Conservation (phyloP, 108 stramenopile genomes). For the Schizochytrium sp. region DNA sequence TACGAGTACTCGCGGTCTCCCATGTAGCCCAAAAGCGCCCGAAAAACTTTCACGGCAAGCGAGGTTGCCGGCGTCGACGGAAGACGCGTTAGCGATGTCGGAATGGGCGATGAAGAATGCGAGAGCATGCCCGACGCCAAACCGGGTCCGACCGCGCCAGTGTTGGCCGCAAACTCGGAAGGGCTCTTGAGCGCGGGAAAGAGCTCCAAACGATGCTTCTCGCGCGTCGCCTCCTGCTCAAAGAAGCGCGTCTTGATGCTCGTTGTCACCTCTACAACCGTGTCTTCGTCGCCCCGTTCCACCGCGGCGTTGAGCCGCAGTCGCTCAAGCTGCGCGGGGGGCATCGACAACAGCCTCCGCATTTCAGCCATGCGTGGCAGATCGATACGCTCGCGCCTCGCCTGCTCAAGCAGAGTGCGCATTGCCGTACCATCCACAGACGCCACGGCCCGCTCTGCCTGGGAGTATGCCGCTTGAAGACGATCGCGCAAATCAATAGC, state of each 20-base stretch:
- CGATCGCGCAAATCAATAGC: neutral
- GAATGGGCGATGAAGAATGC: neutral
- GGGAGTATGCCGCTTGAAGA: neutral
- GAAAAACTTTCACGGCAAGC: slow-evolving; percentile 16
- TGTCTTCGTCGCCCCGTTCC: slow-evolving; percentile 2
- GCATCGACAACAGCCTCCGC: neutral
- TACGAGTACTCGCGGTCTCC: slow-evolving; percentile 3
- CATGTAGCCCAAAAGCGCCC: slow-evolving; percentile 11
- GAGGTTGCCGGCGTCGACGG: neutral
- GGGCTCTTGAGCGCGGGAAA: slow-evolving; percentile 21
- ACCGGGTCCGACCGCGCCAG: neutral
- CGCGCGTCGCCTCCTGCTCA: neutral
- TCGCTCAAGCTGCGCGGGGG: neutral
- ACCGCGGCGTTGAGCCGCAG: slow-evolving; percentile 1
- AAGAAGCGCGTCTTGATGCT: slow-evolving; percentile 10
- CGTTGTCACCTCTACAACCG: neutral
- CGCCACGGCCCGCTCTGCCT: neutral
- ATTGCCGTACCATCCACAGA: neutral
- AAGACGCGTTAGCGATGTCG: neutral
- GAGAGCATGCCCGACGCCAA: neutral
- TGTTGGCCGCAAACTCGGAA: neutral
- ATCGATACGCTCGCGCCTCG: neutral
- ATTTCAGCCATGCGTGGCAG: neutral
- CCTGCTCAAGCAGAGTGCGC: neutral
- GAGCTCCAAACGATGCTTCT: neutral